These are phyloP conservation scores for Alternaria metachromatica DNA, from an alignment of 2,329 filamentous ascomycete genomes.

Conservation along the genomic window DNA sequence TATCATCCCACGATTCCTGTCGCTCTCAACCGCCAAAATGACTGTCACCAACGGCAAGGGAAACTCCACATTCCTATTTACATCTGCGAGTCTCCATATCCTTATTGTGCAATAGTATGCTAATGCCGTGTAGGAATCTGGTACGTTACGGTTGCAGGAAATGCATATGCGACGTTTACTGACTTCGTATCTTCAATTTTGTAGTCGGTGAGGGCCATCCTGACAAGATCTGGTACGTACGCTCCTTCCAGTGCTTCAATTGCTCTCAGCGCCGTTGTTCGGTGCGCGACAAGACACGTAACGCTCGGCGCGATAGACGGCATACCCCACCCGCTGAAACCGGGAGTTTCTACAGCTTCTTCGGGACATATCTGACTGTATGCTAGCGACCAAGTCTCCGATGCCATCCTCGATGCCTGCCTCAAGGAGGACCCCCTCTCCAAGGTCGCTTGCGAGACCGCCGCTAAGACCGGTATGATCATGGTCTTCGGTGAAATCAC, in stretches of 20 bases:
- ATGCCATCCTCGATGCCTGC: slow-evolving; percentile 98
- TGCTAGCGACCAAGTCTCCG: slow-evolving; percentile 87
- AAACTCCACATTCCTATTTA: slow-evolving; percentile 30
- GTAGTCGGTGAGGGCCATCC: slow-evolving; percentile 71
- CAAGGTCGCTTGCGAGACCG: slow-evolving; percentile 98
- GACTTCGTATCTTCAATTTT: too few species aligned
- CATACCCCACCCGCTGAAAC: neutral
- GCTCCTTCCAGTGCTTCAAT: neutral
- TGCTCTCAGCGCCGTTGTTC: neutral
- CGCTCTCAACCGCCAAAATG: slow-evolving; percentile 27
- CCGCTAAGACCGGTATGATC: slow-evolving; percentile 99
- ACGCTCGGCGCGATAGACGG: neutral
- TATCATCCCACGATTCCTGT: too few species aligned
- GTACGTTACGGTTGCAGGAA: too few species aligned
- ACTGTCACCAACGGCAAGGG: slow-evolving; percentile 34
- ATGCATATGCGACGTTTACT: too few species aligned
- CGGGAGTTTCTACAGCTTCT: neutral
- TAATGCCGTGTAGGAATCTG: too few species aligned
- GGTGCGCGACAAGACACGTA: slow-evolving; percentile 3
- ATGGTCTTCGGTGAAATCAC: slow-evolving; percentile 89
- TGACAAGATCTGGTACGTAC: slow-evolving; percentile 82
- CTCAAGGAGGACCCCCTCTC: slow-evolving; percentile 92
- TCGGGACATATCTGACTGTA: slow-evolving; percentile 27
- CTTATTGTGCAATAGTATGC: too few species aligned
- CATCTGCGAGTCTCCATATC: too few species aligned